Evolutionary conservation across 2,329 filamentous ascomycete genomes (phyloP).

Genomic region (Ceratocystis colombiana): DNA sequence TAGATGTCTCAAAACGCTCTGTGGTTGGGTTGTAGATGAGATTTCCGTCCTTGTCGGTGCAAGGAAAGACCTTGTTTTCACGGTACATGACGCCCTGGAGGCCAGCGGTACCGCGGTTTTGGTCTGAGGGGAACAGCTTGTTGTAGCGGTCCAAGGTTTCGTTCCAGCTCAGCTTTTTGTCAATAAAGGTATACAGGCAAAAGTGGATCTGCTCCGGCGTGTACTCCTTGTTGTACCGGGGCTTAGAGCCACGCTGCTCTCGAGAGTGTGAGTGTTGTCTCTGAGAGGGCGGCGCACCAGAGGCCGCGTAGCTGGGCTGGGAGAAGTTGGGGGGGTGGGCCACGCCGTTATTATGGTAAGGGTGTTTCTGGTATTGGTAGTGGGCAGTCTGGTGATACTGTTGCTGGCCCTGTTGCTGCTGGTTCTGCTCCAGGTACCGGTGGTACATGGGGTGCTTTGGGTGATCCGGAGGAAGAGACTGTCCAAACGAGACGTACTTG

Average conservation of each 20-base stretch:
- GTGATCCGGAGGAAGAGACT: neutral
- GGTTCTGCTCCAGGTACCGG: slow-evolving; percentile 6
- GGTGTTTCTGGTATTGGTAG: neutral
- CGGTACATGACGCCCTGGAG: slow-evolving; percentile 39
- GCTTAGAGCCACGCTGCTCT: slow-evolving; percentile 24
- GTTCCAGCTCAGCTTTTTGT: slow-evolving; percentile 37
- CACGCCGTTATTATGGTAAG: neutral
- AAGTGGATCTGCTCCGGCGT: slow-evolving; percentile 38
- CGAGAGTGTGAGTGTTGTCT: neutral
- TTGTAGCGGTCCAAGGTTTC: slow-evolving; percentile 23
- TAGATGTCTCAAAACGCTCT: slow-evolving; percentile 27
- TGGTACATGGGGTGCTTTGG: neutral
- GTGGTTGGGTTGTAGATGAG: slow-evolving; percentile 36
- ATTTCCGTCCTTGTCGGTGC: slow-evolving; percentile 36
- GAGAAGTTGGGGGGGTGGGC: slow-evolving; percentile 1
- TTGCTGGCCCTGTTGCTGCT: neutral
- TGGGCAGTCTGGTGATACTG: slow-evolving; percentile 7
- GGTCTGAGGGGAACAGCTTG: slow-evolving; percentile 24
- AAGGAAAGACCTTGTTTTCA: slow-evolving; percentile 37
- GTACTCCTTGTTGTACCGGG: slow-evolving; percentile 36
- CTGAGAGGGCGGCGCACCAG: neutral
- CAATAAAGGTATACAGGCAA: slow-evolving; percentile 38
- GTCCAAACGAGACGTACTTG: neutral
- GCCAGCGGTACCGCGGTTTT: slow-evolving; percentile 28
- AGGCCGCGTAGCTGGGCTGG: slow-evolving; percentile 10